phyloP scores from a whole-genome alignment of 1,139 yeast species.

The Nadsonia commutata region DNA sequence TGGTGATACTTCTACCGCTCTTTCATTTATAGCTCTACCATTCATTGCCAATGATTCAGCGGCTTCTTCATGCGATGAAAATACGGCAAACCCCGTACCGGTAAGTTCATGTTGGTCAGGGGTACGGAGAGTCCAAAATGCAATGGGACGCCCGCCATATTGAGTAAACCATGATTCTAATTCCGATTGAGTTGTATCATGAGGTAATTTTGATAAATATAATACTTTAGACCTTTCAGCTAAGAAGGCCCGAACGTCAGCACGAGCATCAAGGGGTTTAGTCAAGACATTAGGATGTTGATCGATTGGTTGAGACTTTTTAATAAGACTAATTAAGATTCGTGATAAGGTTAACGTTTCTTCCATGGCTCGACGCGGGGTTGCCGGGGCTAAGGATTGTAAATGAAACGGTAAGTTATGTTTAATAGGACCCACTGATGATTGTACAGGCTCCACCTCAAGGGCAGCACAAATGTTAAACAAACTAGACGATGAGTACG shows the following conservation, averaged over 20 bases:
- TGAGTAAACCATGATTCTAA: constrained; percentile 85
- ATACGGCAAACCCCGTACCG: constrained; percentile 72
- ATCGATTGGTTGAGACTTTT: constrained; percentile 39
- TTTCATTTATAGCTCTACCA: constrained; percentile 63
- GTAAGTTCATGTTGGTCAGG: constrained; percentile 35
- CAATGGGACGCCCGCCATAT: constrained; percentile 72
- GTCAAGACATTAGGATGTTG: constrained; percentile 45
- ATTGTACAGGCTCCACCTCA: constrained; percentile 30
- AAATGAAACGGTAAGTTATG: constrained; percentile 6
- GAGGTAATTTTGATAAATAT: constrained; percentile 62
- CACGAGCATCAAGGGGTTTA: constrained; percentile 58
- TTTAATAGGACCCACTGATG: constrained; percentile 5
- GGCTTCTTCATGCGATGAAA: constrained; percentile 77
- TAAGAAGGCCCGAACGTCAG: constrained; percentile 55
- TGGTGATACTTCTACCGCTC: constrained; percentile 73
- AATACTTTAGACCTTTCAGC: constrained; percentile 67
- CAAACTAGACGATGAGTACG: constrained; percentile 37
- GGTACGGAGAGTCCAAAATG: constrained; percentile 73
- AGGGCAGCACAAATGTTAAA: constrained; percentile 43
- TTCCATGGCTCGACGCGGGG: constrained; percentile 27
- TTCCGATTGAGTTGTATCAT: constrained; percentile 81
- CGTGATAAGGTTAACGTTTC: constrained; percentile 29
- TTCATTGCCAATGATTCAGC: constrained; percentile 60
- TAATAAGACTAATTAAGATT: constrained; percentile 36
- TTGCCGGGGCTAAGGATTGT: constrained; percentile 11